phyloP scores from a whole-genome alignment of 2,329 filamentous ascomycete species.

The Penicillium fuscoglaucum region DNA sequence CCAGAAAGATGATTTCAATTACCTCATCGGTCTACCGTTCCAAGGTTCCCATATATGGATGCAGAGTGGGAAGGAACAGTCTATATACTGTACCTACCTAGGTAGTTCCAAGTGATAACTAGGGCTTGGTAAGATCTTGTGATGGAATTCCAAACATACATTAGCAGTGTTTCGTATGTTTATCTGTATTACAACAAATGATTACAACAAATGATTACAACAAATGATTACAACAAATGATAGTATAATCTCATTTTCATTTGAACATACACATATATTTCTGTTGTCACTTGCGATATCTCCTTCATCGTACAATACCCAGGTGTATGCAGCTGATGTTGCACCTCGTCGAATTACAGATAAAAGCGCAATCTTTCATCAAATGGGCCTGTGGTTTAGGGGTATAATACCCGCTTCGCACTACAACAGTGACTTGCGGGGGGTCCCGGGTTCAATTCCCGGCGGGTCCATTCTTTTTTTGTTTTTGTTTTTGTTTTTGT shows the following conservation, averaged over 20 bases:
- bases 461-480: conserved; percentile 13
- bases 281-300: background rate
- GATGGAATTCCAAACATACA: too few relatives aligned
- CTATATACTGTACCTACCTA: too few relatives aligned
- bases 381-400: conserved; percentile 16
- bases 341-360: rapidly evolving
- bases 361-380: background rate
- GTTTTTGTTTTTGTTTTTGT: background rate
- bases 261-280: background rate
- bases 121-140: background rate
- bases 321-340: background rate
- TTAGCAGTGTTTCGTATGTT: background rate
- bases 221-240: too few relatives aligned
- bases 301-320: background rate
- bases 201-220: too few relatives aligned
- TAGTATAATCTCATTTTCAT: background rate
- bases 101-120: too few relatives aligned
- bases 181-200: background rate
- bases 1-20: background rate
- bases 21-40: background rate
- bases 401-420: conserved; percentile 18
- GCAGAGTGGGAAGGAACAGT: background rate
- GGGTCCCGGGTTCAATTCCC: conserved; percentile 22
- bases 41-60: background rate
- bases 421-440: conserved; percentile 9